Percentiles rank a stretch among this genome's conserved stretches.
phyloP scores from a whole-genome alignment of 2,329 filamentous ascomycete species.

The Emericellopsis cladophorae region DNA sequence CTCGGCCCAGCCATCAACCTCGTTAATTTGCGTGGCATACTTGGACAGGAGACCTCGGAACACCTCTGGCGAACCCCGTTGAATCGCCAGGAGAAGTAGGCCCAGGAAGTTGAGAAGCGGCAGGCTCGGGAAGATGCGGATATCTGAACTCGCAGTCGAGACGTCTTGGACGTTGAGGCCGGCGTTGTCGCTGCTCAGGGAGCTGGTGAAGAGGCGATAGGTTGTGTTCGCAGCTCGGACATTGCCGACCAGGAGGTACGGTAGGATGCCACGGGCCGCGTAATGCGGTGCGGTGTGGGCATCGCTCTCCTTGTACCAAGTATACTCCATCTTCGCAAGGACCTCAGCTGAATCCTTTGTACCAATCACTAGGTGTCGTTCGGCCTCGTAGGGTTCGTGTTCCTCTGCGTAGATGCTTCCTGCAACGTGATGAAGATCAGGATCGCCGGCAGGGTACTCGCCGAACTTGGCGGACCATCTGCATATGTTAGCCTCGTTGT shows the following conservation, averaged over 20 bases:
- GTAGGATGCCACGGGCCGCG: constrained; percentile 74
- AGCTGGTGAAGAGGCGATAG: constrained; percentile 49
- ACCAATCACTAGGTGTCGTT: constrained; percentile 77
- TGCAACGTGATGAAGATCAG: constrained; percentile 85
- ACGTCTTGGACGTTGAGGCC: constrained; percentile 68
- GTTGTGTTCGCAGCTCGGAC: constrained; percentile 77
- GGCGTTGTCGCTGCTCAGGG: constrained; percentile 25
- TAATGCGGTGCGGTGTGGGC: constrained; percentile 80
- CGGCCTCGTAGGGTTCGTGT: constrained; percentile 84
- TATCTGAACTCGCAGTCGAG: constrained; percentile 57
- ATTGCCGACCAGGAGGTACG: constrained; percentile 85
- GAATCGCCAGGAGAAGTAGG: constrained; percentile 69
- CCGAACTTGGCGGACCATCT: constrained; percentile 76
- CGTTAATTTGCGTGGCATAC: constrained; percentile 67
- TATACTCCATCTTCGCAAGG: constrained; percentile 74
- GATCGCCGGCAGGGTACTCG: constrained; percentile 81
- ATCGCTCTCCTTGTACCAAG: constrained; percentile 85
- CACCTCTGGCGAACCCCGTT: constrained; percentile 64
- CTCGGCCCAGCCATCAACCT: constrained; percentile 68
- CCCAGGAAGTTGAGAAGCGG: constrained; percentile 94
- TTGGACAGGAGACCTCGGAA: constrained; percentile 74
- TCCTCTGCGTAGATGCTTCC: constrained; percentile 87
- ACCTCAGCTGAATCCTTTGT: constrained; percentile 78
- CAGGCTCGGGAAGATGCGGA: constrained; percentile 76
- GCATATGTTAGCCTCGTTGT: not conserved